phyloP scores from a whole-genome alignment of 2,329 filamentous ascomycete genomes.

The Colletotrichum orbiculare region DNA sequence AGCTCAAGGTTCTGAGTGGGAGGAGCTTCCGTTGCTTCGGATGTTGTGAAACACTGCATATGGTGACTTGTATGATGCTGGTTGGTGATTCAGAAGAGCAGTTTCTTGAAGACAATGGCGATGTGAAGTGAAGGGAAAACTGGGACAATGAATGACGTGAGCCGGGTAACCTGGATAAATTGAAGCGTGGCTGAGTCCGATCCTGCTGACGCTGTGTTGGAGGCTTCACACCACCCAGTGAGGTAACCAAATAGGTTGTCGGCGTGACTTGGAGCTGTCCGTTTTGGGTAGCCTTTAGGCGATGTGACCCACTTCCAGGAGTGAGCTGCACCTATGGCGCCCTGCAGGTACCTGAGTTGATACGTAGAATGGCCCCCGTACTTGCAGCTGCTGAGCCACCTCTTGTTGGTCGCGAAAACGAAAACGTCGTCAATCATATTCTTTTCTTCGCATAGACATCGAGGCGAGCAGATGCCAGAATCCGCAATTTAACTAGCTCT shows the following conservation, averaged over 20 bases:
- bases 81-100: background rate
- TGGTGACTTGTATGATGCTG: background rate
- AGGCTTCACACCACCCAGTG: no score
- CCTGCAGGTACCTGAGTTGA: no score
- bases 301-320: background rate
- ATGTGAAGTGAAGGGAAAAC: no score
- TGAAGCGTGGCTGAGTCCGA: slow-evolving; percentile 28
- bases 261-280: slow-evolving; percentile 18
- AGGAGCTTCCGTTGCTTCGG: background rate
- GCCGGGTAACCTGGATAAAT: slow-evolving; percentile 1
- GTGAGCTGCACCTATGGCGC: background rate
- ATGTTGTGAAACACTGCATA: slow-evolving; percentile 22
- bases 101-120: background rate
- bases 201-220: no score
- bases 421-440: no score
- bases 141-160: slow-evolving; percentile 2
- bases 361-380: background rate
- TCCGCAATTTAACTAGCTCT: no score
- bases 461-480: no score
- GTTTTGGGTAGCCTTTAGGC: slow-evolving; percentile 16
- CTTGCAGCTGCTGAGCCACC: background rate
- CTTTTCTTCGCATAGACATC: no score
- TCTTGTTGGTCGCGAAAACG: no score
- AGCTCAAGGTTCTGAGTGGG: slow-evolving; percentile 22
- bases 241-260: background rate